Evolutionary conservation across 306 rosid species (phyloP).

Genomic region (Pueraria montana): DNA sequence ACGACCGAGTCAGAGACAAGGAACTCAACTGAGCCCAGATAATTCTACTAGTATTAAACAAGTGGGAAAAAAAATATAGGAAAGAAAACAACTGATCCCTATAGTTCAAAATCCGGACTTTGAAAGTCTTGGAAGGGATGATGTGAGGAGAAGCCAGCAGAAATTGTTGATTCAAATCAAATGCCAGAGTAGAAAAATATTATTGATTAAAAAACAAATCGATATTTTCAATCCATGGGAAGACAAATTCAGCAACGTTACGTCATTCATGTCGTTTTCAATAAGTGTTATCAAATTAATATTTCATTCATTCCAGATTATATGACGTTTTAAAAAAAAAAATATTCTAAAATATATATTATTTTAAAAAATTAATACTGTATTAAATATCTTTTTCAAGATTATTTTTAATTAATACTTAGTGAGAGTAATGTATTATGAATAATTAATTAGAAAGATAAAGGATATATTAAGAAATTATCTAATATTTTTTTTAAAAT

Average conservation of each 20-base stretch:
- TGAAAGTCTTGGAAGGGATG: neutral
- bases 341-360: too few relatives aligned
- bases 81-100: neutral
- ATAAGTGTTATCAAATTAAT: neutral
- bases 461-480: too few relatives aligned
- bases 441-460: too few relatives aligned
- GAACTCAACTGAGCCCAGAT: neutral
- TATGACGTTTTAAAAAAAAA: too few relatives aligned
- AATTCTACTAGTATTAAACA: neutral
- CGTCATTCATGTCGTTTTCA: conserved; percentile 6
- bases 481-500: too few relatives aligned
- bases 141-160: neutral
- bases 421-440: too few relatives aligned
- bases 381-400: too few relatives aligned
- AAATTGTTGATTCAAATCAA: neutral
- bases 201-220: neutral
- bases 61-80: neutral
- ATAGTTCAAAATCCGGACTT: neutral
- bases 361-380: too few relatives aligned
- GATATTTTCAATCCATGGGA: neutral
- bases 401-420: too few relatives aligned
- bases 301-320: too few relatives aligned
- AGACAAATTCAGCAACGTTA: neutral
- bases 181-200: neutral
- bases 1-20: too few relatives aligned